Evolutionary conservation across 169 alveolate genomes (phyloP).

Genomic region (Babesia ovis): DNA sequence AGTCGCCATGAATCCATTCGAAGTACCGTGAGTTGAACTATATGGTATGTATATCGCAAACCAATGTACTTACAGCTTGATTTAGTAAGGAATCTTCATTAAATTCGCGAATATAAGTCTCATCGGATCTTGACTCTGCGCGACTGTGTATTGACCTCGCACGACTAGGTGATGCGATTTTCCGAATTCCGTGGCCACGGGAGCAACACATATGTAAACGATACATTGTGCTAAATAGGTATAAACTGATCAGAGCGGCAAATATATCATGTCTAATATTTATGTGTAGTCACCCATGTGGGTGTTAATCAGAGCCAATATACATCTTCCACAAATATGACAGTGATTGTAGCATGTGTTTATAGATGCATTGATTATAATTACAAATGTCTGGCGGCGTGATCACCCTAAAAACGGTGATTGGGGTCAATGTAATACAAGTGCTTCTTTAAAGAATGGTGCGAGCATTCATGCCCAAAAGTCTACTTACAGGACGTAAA

Average conservation of each 20-base stretch:
- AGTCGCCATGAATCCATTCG: slow-evolving; percentile 63
- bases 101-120: slow-evolving; percentile 7
- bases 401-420: no score
- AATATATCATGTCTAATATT: neutral
- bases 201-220: neutral
- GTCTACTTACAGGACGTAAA: neutral
- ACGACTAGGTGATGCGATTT: neutral
- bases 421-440: neutral
- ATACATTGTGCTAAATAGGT: neutral
- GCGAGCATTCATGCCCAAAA: neutral
- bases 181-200: neutral
- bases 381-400: no score
- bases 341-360: no score
- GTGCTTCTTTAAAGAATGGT: neutral
- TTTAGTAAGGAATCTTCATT: slow-evolving; percentile 31
- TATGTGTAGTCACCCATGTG: slow-evolving; percentile 31
- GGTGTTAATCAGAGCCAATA: no score
- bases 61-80: slow-evolving; percentile 35
- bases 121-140: neutral
- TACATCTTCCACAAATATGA: no score
- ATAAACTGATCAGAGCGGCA: neutral
- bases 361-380: no score
- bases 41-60: neutral
- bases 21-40: slow-evolving; percentile 47
- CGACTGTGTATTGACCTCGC: neutral